Evolutionary conservation across 495 filamentous ascomycete genomes (phyloP), one percentile per base, ranked within the genome.

Genomic region (Podospora fimiseda): DNA sequence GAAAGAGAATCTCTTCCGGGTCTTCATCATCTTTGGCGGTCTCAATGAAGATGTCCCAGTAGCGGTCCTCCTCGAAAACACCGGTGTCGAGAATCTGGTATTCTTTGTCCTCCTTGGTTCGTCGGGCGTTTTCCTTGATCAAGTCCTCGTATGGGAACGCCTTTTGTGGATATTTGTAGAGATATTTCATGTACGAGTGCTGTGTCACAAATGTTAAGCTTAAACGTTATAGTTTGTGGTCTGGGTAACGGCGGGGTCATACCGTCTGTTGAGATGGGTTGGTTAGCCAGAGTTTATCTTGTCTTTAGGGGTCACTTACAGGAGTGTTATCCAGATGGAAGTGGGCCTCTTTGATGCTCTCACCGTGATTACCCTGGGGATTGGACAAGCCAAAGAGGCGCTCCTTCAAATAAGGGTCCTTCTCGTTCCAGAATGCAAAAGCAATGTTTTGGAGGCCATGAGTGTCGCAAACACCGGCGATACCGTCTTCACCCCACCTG

Each of bases 161-260:
- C 60, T 78, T 77, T 72, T 97, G 92, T 0, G 92, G 92, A 60
- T 96, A 95, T 68, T 96, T 97, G 79, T 97, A 97, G 56, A 96
- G 84, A 61, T 81, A 93, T 68, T 97, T 97, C 92, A 97, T 97
- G 74, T 97, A 97, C 18, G 92, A 95, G 70, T 97, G 92, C 86
- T 90, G 64, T 30, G 56, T 55, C 63, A 53, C 45, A 22, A 58
- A 38, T 45, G 49, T 46, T 52, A 54, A 59, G 58, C 27, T 57
- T 52, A 3, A 15, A 1, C 16, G 36, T 16, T 18, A 23, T 23
- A 4, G 14, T 39, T 33, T 43, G 27, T 21, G 15, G 15, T 18
- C 19, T 43, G 42, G 7, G 2, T 40, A 21, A 6, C 14, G 8
- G 13, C 18, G 22, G 36, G 30, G 52, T 63, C 72, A 59, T 71